Base-by-base conservation (phyloP, 225 moss, liverwort and hornwort species). In the Antitrichia curtipendula region DNA sequence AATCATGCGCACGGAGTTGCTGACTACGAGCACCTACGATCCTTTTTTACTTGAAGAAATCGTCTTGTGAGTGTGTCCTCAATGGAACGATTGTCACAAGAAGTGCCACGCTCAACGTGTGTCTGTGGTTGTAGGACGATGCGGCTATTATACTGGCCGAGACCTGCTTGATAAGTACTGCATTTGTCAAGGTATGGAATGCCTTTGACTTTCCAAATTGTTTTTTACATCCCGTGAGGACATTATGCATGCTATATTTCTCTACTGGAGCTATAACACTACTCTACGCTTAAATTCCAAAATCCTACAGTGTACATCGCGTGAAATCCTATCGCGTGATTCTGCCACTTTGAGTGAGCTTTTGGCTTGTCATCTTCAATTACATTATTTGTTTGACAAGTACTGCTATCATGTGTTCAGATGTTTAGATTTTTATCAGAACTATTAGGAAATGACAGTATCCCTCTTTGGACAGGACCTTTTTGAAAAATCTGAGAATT, bases 161-260 rank as follows among this genome's bases (percentile, higher is more conserved):
- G 77, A 96, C 98, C 41, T 97, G 97, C 88, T 89, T 99, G 68
- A 93, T 99, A 38, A 99, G 97, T 91, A 85, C 86, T 79, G 84
- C 90, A 49, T 95, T 99, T 84, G 81, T 97, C 56, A 99, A 96
- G 98, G 98, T 97, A 89, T 86, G 71, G 84, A 31, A 52, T 49
- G 75, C 56, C 70, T 86, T 41, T 52, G 53, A 58, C n/a, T 87
- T 63, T 28, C 53, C 85, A 52, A 78, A 68, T 64, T 87, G 78
- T 84, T 56, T 90, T 84, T 65, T 45, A 56, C 32, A 29, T 63
- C 24, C 17, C 41, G 22, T 56, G 74, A 87, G 54, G 82, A 71
- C 32, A 47, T 85, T 43, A 81, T 62, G 60, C 16, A 32, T 62
- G 88, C 53, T 60, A 20, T 23, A 32, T 45, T 84, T 83, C 73